Percentiles rank a stretch among this genome's conserved stretches.
These are phyloP conservation scores for Spathaspora sp. DNA, from an alignment of 805 yeast species.

Conservation along the genomic window DNA sequence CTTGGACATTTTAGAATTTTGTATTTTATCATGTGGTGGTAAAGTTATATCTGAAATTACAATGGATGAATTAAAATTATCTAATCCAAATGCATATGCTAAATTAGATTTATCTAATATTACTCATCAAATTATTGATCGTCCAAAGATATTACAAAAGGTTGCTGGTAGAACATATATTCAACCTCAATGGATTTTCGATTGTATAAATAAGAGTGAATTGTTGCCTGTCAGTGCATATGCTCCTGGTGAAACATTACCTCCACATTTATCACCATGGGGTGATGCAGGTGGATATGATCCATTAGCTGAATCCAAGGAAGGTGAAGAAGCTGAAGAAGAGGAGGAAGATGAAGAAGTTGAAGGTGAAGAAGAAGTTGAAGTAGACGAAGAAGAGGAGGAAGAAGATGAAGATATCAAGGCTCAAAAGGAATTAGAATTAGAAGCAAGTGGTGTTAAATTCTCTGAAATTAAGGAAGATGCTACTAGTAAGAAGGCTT, in stretches of 20 bases:
- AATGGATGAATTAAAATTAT: conserved; percentile 65
- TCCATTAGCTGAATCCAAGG: conserved; percentile 59
- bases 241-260: conserved; percentile 91
- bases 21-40: conserved; percentile 85
- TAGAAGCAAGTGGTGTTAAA: conserved; percentile 74
- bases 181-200: conserved; percentile 98
- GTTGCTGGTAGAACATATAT: conserved; percentile 90
- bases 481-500: conserved; percentile 28
- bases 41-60: conserved; percentile 81
- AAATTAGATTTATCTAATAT: conserved; percentile 61
- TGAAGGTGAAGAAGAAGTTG: conserved; percentile 44
- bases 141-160: conserved; percentile 75
- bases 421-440: conserved; percentile 83
- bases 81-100: conserved; percentile 39
- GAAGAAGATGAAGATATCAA: conserved; percentile 61
- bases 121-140: conserved; percentile 92
- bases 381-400: conserved; percentile 53
- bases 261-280: conserved; percentile 99
- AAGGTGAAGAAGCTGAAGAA: conserved; percentile 45
- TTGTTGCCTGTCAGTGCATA: conserved; percentile 76
- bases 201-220: conserved; percentile 74
- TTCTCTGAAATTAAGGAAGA: conserved; percentile 52
- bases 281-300: conserved; percentile 91
- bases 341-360: conserved; percentile 49
- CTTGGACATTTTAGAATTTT: conserved; percentile 82